Evolutionary conservation across 805 yeast species (phyloP).

Genomic region (Spathaspora girioi): DNA sequence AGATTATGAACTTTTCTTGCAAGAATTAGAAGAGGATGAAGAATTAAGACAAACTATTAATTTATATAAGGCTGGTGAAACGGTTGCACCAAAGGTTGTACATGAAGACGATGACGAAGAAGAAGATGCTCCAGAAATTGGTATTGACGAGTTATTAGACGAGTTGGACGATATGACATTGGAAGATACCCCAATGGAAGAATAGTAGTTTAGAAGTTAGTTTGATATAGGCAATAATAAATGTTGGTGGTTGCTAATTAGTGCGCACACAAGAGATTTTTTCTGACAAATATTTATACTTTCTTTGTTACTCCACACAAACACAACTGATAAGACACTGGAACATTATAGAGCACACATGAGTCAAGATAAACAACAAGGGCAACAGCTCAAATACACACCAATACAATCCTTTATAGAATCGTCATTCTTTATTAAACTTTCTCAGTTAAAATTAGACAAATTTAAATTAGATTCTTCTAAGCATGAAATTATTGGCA

Average conservation of each 20-base stretch:
- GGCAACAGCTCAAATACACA: slow-evolving; percentile 31
- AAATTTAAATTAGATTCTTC: slow-evolving; percentile 61
- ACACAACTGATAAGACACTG: neutral
- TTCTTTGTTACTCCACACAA: neutral
- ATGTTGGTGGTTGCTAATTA: neutral
- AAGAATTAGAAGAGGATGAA: slow-evolving; percentile 94
- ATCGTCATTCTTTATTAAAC: slow-evolving; percentile 77
- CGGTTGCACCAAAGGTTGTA: slow-evolving; percentile 15
- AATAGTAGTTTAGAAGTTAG: neutral
- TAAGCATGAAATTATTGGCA: slow-evolving; percentile 42
- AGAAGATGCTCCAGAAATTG: slow-evolving; percentile 86
- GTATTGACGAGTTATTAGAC: slow-evolving; percentile 87
- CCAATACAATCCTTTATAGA: slow-evolving; percentile 74
- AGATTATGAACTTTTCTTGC: slow-evolving; percentile 94
- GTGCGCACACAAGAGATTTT: neutral
- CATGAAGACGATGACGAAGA: slow-evolving; percentile 42
- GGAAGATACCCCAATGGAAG: slow-evolving; percentile 44
- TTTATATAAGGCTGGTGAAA: slow-evolving; percentile 64
- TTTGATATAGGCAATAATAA: neutral
- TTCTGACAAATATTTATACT: neutral
- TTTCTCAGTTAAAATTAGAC: slow-evolving; percentile 72
- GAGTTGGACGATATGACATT: slow-evolving; percentile 92
- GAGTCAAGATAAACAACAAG: neutral
- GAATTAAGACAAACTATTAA: slow-evolving; percentile 91
- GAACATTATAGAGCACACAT: neutral